Evolutionary conservation across 202 grass and related monocot genomes (phyloP).

Genomic region (Carex arenaria): DNA sequence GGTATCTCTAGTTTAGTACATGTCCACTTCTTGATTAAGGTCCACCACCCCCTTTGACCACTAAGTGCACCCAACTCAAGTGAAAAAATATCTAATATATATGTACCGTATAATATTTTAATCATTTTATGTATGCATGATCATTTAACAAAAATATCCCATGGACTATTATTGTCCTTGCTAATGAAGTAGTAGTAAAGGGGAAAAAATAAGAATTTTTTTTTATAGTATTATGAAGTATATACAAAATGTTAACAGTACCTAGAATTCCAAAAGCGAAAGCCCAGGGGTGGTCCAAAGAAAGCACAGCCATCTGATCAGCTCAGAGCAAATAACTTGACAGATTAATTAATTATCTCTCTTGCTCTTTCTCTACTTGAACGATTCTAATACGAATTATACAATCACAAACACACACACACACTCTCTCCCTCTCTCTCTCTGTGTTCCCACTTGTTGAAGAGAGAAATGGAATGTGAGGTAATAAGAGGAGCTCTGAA

Average conservation of each 20-base stretch:
- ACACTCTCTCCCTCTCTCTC: neutral
- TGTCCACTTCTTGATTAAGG: slow-evolving; percentile 17
- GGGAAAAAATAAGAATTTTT: neutral
- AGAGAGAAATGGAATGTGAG: slow-evolving; percentile 16
- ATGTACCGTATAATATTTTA: neutral
- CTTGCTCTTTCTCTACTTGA: neutral
- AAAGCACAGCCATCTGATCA: slow-evolving; percentile 57
- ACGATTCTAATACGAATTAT: neutral
- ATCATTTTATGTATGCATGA: neutral
- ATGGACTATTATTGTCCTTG: neutral
- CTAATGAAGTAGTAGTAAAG: neutral
- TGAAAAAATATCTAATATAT: neutral
- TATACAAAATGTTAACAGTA: slow-evolving; percentile 8
- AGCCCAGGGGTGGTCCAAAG: slow-evolving; percentile 60
- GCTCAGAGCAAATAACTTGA: neutral
- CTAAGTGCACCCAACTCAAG: slow-evolving; percentile 26
- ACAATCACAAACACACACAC: neutral
- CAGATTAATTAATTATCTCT: neutral
- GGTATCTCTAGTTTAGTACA: slow-evolving; percentile 26
- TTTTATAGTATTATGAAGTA: neutral
- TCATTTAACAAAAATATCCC: neutral
- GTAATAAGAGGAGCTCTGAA: slow-evolving; percentile 5
- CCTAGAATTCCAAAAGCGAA: slow-evolving; percentile 80
- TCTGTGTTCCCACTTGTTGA: neutral
- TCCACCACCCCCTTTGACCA: slow-evolving; percentile 11